Evolutionary conservation across 495 filamentous ascomycete genomes (phyloP).

Genomic region (Tuber microsphaerosporum): DNA sequence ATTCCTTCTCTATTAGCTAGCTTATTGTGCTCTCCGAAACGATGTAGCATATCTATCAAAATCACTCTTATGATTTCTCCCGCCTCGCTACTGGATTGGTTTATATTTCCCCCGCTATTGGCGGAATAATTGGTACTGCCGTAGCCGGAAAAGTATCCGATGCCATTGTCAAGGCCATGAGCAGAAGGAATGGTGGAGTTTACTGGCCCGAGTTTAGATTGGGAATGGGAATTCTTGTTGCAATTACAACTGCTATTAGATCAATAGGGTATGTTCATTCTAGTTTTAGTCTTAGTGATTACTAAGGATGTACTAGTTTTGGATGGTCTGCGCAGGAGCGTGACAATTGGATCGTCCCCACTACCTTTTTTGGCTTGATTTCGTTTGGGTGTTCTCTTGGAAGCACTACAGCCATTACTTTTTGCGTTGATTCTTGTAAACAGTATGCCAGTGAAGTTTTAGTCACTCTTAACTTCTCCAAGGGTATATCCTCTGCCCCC

Average conservation of each 20-base stretch:
- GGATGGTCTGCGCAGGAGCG: conserved; percentile 74
- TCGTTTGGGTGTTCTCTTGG: conserved; percentile 91
- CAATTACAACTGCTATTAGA: conserved; percentile 71
- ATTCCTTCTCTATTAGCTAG: conserved; percentile 88
- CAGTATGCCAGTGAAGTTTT: conserved; percentile 92
- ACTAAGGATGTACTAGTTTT: conserved; percentile 45
- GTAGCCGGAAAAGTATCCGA: conserved; percentile 88
- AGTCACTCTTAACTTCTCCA: conserved; percentile 89
- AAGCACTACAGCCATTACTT: conserved; percentile 90
- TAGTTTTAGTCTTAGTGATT: neutral
- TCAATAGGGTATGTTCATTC: conserved; percentile 58
- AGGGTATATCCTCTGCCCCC: conserved; percentile 51
- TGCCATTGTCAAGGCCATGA: conserved; percentile 69
- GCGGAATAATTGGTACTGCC: conserved; percentile 80
- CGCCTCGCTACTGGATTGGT: conserved; percentile 74
- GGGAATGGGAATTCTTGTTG: conserved; percentile 80
- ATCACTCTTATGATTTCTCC: conserved; percentile 66
- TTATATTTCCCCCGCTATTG: conserved; percentile 84
- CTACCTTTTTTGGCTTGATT: conserved; percentile 83
- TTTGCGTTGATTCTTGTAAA: conserved; percentile 86
- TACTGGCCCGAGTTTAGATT: conserved; percentile 95
- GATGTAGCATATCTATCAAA: conserved; percentile 68
- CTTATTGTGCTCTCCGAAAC: conserved; percentile 89
- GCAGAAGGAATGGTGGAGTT: conserved; percentile 75
- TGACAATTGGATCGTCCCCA: conserved; percentile 86